Percentiles rank a stretch among this genome's conserved stretches.
Evolutionary conservation across 306 rosid species (phyloP).

Genomic region (Ormosia emarginata): DNA sequence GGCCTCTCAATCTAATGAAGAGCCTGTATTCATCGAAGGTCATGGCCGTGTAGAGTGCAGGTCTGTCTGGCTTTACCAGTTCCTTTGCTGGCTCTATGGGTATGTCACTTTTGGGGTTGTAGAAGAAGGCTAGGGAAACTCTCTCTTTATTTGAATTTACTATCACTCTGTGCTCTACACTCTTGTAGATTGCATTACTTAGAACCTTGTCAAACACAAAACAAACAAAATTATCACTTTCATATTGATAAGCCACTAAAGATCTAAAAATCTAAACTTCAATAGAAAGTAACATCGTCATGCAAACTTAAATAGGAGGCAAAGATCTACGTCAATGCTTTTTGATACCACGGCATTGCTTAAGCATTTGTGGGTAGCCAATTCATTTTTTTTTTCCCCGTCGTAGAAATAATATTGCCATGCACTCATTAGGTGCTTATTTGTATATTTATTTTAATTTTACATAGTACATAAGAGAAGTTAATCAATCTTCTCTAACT

Average conservation of each 20-base stretch:
- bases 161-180: slow-evolving; percentile 91
- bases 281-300: too few species aligned
- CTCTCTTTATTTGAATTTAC: slow-evolving; percentile 76
- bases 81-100: slow-evolving; percentile 67
- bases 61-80: slow-evolving; percentile 45
- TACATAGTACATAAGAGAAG: background rate
- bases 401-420: background rate
- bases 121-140: slow-evolving; percentile 80
- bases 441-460: background rate
- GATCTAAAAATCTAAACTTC: background rate
- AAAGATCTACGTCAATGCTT: background rate
- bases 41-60: slow-evolving; percentile 64
- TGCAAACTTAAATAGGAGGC: background rate
- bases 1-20: slow-evolving; percentile 82
- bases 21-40: slow-evolving; percentile 85
- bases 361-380: background rate
- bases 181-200: slow-evolving; percentile 79
- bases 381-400: background rate
- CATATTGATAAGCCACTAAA: background rate
- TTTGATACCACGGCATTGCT: background rate
- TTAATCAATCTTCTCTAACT: too few species aligned
- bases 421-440: background rate
- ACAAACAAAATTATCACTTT: background rate
- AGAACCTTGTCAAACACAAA: slow-evolving; percentile 47
- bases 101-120: slow-evolving; percentile 85